phyloP scores from a whole-genome alignment of 139 green algal genomes.

The Picochlorum sp. region DNA sequence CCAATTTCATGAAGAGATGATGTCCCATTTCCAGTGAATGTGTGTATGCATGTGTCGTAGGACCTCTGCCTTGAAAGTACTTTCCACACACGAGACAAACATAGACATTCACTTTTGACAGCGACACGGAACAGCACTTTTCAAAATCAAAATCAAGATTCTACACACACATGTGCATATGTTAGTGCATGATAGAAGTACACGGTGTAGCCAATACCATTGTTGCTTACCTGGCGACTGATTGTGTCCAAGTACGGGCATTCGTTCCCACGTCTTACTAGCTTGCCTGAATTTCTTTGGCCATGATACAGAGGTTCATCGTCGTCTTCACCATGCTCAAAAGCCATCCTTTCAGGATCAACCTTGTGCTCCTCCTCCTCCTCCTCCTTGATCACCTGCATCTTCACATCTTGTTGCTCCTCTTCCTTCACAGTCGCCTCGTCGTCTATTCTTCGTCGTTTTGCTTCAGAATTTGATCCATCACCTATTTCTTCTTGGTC shows the following conservation, averaged over 20 bases:
- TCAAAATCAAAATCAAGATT: conserved; percentile 99
- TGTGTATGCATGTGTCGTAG: conserved; percentile 85
- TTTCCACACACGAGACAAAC: conserved; percentile 97
- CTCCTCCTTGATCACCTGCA: conserved; percentile 11
- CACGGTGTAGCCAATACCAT: not conserved
- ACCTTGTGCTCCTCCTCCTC: not conserved
- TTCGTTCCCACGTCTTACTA: conserved; percentile 55
- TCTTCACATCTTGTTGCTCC: not conserved
- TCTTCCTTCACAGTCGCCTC: not conserved
- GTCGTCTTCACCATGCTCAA: conserved; percentile 19
- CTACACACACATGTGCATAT: conserved; percentile 24
- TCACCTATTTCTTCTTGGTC: not conserved
- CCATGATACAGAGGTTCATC: conserved; percentile 30
- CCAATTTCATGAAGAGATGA: conserved; percentile 94
- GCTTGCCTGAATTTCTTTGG: not conserved
- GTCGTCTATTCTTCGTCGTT: not conserved
- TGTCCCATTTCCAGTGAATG: conserved; percentile 84
- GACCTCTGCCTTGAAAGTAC: conserved; percentile 92
- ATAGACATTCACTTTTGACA: conserved; percentile 92
- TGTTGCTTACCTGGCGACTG: conserved; percentile 54
- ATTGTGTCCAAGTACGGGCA: conserved; percentile 98
- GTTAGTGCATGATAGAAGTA: not conserved
- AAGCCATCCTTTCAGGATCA: not conserved
- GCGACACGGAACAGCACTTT: conserved; percentile 91
- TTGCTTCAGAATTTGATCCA: not conserved